phyloP scores from a whole-genome alignment of 1,139 yeast species.

The Hansenula sp. region DNA sequence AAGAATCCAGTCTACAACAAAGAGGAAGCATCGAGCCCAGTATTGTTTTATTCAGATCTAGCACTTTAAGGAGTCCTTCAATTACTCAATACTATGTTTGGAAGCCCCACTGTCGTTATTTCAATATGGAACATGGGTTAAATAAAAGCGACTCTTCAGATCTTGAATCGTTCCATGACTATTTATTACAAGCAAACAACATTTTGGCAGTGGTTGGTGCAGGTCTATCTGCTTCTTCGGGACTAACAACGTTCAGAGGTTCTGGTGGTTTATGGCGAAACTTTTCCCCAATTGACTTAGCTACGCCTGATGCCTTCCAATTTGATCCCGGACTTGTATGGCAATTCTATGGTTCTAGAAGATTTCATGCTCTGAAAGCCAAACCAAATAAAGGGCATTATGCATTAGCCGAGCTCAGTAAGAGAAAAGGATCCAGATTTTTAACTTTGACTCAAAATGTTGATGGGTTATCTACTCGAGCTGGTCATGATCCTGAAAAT shows the following conservation, averaged over 20 bases:
- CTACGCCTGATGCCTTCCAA: constrained; percentile 87
- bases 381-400: constrained; percentile 71
- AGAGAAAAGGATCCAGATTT: constrained; percentile 30
- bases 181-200: constrained; percentile 46
- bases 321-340: constrained; percentile 83
- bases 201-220: constrained; percentile 82
- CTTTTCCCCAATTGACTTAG: constrained; percentile 76
- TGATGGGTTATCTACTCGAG: constrained; percentile 68
- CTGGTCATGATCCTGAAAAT: constrained; percentile 49
- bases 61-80: too few relatives aligned
- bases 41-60: too few relatives aligned
- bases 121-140: constrained; percentile 7
- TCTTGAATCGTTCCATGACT: constrained; percentile 52
- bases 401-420: constrained; percentile 58
- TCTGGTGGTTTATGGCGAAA: constrained; percentile 75
- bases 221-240: constrained; percentile 76
- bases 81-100: neutral
- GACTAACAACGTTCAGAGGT: constrained; percentile 72
- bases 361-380: constrained; percentile 62
- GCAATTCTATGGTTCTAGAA: constrained; percentile 77
- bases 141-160: constrained; percentile 13
- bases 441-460: constrained; percentile 79
- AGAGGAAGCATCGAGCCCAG: too few relatives aligned
- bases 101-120: neutral
- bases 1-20: neutral